These are phyloP conservation scores for Pseudomonodictys pantanalensis DNA, from an alignment of 495 filamentous ascomycete species.

Conservation along the genomic window DNA sequence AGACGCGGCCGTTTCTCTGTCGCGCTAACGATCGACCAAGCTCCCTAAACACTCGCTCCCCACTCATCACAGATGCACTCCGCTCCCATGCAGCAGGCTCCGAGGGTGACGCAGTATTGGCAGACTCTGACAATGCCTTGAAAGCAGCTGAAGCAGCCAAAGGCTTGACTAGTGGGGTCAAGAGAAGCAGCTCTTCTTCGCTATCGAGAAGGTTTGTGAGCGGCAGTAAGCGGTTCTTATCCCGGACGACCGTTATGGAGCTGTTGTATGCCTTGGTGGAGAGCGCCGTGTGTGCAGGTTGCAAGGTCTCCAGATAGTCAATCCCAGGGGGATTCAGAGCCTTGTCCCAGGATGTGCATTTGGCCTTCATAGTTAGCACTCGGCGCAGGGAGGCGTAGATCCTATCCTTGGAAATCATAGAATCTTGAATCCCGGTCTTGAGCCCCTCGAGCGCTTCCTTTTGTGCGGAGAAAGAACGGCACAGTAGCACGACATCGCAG, in stretches of 20 bases:
- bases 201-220: constrained; percentile 71
- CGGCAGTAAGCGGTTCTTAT: constrained; percentile 74
- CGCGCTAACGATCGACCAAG: constrained; percentile 76
- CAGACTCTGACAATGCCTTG: constrained; percentile 50
- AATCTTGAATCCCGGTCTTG: constrained; percentile 80
- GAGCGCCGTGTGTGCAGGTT: constrained; percentile 71
- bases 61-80: constrained; percentile 70
- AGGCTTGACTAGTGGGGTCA: constrained; percentile 84
- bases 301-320: constrained; percentile 67
- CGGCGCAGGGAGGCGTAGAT: constrained; percentile 71
- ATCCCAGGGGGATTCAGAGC: constrained; percentile 77
- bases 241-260: constrained; percentile 82
- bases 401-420: constrained; percentile 71
- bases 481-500: constrained; percentile 81
- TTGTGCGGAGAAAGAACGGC: constrained; percentile 79
- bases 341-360: constrained; percentile 78
- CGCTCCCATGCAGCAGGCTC: constrained; percentile 60
- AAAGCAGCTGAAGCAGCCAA: constrained; percentile 77
- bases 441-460: constrained; percentile 82
- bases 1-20: constrained; percentile 72
- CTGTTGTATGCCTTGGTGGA: constrained; percentile 79
- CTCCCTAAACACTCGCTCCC: constrained; percentile 82
- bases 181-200: constrained; percentile 76
- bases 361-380: constrained; percentile 70
- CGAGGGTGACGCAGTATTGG: constrained; percentile 39